phyloP scores from a whole-genome alignment of 148 eudicot genomes.

The Spergularia marina region DNA sequence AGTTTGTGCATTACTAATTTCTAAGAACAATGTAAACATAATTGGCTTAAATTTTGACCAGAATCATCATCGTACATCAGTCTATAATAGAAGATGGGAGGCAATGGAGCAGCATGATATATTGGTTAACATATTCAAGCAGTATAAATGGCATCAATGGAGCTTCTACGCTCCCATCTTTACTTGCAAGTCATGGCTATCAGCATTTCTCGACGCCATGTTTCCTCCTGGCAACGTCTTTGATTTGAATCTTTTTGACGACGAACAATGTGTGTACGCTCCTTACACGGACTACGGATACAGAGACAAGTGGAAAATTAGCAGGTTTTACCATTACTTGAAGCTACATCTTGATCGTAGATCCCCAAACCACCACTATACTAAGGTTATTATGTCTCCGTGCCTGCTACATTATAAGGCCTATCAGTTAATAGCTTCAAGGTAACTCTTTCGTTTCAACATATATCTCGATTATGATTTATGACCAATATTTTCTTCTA shows the following conservation, averaged over 20 bases:
- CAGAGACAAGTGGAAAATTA: neutral
- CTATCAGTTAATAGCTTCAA: too few relatives aligned
- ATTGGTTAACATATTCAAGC: neutral
- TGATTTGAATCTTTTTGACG: neutral
- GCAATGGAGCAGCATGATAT: neutral
- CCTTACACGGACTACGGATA: neutral
- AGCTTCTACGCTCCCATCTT: neutral
- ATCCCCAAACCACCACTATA: too few relatives aligned
- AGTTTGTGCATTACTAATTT: too few relatives aligned
- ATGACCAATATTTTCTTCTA: too few relatives aligned
- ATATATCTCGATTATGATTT: too few relatives aligned
- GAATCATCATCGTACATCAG: neutral
- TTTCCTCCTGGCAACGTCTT: neutral
- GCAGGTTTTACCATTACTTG: neutral
- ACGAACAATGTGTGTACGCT: neutral
- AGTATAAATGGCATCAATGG: neutral
- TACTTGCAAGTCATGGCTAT: slow-evolving; percentile 5
- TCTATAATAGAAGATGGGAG: neutral
- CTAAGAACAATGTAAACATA: too few relatives aligned
- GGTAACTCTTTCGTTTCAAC: too few relatives aligned
- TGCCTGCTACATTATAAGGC: too few relatives aligned
- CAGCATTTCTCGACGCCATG: neutral
- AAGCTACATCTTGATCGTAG: neutral
- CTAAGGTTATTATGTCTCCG: too few relatives aligned
- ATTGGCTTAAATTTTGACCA: too few relatives aligned